Conservation (phyloP, 2,329 filamentous ascomycete species). For the Trichoderma oligosporum region DNA sequence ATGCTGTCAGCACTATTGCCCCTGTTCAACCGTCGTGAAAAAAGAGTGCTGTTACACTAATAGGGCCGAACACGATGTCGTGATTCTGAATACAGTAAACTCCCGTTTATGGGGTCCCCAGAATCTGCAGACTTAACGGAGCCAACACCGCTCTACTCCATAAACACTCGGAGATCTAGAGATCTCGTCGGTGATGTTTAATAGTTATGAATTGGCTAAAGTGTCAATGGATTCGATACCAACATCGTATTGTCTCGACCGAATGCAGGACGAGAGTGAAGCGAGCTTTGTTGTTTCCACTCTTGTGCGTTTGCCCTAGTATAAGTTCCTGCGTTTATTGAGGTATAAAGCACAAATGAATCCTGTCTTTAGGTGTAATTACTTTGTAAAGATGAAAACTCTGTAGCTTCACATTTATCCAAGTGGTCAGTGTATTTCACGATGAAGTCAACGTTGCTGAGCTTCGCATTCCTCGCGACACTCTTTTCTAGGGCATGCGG, state of each 20-base stretch:
- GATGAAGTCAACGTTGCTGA: not conserved
- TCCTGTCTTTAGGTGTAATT: not conserved
- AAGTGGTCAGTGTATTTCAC: not conserved
- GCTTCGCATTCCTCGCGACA: not conserved
- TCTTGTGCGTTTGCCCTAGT: not conserved
- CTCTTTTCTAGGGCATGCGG: not conserved
- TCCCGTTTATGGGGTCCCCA: constrained; percentile 3
- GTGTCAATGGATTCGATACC: not conserved
- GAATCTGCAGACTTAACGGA: not conserved
- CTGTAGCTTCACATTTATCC: rapidly evolving
- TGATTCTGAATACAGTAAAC: not conserved
- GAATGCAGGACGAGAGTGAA: not conserved
- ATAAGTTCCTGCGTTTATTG: not conserved
- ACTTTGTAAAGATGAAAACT: not conserved
- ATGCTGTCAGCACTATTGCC: too few relatives aligned
- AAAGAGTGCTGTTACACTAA: too few relatives aligned
- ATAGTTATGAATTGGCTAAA: not conserved
- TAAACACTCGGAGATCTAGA: not conserved
- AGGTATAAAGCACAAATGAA: not conserved
- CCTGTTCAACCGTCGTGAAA: too few relatives aligned
- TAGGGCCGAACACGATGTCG: constrained; percentile 10
- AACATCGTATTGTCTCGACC: not conserved
- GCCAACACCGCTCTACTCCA: not conserved
- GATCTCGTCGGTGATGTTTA: not conserved
- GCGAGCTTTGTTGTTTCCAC: not conserved